These are phyloP conservation scores for Spathaspora sp. DNA, from an alignment of 1,139 yeast species.

Conservation along the genomic window DNA sequence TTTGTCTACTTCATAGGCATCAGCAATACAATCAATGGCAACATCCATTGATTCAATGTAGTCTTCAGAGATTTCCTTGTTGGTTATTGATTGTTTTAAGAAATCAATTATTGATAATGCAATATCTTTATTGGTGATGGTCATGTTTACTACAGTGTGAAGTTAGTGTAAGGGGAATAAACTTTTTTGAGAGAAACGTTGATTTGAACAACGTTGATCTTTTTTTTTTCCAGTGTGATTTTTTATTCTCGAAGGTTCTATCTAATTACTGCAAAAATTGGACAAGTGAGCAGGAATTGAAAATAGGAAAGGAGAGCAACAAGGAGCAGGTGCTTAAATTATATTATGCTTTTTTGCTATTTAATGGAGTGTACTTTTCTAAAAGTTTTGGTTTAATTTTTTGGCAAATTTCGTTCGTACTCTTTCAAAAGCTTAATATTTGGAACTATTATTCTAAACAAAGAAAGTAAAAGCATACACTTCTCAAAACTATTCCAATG, in stretches of 20 bases:
- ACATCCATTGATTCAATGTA: constrained; percentile 91
- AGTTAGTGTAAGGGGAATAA: background rate
- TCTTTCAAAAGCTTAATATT: no score
- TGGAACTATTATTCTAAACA: no score
- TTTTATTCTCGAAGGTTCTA: constrained; percentile 8
- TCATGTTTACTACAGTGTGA: background rate
- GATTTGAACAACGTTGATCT: background rate
- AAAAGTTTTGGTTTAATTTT: no score
- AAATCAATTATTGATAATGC: constrained; percentile 77
- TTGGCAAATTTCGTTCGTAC: no score
- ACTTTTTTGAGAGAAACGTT: background rate
- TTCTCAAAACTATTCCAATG: no score
- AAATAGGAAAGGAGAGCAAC: no score
- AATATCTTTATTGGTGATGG: constrained; percentile 57
- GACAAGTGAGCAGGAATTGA: no score
- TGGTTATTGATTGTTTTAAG: constrained; percentile 57
- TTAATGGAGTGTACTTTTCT: no score
- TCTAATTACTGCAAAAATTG: constrained; percentile 5
- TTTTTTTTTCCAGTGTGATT: background rate
- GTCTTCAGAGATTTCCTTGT: constrained; percentile 72
- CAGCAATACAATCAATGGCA: constrained; percentile 89
- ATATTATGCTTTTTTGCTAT: no score
- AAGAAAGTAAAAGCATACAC: no score
- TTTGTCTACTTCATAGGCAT: constrained; percentile 73
- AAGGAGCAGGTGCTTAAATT: no score